phyloP scores from a whole-genome alignment of 495 filamentous ascomycete species.

The Penicillium fimorum region DNA sequence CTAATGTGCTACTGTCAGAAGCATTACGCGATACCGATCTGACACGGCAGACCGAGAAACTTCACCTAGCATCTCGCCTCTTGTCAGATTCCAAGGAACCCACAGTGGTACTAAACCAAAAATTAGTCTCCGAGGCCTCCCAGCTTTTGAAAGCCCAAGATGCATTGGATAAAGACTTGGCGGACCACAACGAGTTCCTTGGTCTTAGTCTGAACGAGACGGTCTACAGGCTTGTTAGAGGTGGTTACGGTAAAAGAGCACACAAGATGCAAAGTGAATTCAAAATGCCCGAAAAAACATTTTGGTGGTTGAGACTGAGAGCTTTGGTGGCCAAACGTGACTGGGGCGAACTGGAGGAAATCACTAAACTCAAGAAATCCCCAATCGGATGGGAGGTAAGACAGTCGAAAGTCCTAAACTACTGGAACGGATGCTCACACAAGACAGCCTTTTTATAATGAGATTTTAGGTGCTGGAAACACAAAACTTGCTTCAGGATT shows the following conservation, averaged over 20 bases:
- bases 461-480: constrained; percentile 84
- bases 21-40: constrained; percentile 65
- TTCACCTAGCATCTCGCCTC: constrained; percentile 78
- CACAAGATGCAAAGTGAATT: constrained; percentile 88
- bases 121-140: constrained; percentile 71
- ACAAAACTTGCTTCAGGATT: constrained; percentile 79
- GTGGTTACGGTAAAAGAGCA: constrained; percentile 74
- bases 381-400: constrained; percentile 96
- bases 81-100: constrained; percentile 81
- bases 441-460: constrained; percentile 82
- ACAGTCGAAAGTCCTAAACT: constrained; percentile 13
- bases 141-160: constrained; percentile 83
- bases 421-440: constrained; percentile 24
- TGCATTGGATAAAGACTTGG: constrained; percentile 74
- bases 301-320: constrained; percentile 87
- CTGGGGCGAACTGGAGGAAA: constrained; percentile 89
- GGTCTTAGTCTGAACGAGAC: constrained; percentile 90
- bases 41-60: constrained; percentile 70
- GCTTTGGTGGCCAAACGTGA: constrained; percentile 85
- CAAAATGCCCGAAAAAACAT: constrained; percentile 84
- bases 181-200: constrained; percentile 61
- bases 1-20: constrained; percentile 81
- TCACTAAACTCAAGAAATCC: constrained; percentile 64
- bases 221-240: constrained; percentile 73
- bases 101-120: constrained; percentile 62